phyloP scores from a whole-genome alignment of 2,329 filamentous ascomycete species.

The Scedosporium apiospermum region DNA sequence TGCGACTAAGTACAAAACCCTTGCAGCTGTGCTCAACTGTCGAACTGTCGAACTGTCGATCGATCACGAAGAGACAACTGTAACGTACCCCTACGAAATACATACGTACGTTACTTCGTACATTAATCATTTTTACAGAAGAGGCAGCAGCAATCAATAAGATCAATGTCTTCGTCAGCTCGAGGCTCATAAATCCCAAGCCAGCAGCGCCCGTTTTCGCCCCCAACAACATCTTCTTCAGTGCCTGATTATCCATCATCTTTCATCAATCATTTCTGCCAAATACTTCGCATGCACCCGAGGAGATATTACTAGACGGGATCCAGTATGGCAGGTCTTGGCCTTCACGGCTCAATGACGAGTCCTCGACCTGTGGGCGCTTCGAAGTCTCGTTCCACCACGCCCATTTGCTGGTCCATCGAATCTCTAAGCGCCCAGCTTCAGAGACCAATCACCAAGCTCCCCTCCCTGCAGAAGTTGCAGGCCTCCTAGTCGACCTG shows the following conservation, averaged over 20 bases:
- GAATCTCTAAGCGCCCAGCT: conserved; percentile 4
- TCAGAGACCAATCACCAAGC: conserved; percentile 5
- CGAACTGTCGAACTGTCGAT: no score
- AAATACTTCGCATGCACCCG: not conserved
- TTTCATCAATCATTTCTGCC: not conserved
- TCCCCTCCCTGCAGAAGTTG: not conserved
- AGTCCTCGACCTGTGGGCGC: not conserved
- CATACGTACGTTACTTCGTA: no score
- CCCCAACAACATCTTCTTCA: not conserved
- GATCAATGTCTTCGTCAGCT: no score
- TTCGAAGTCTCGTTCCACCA: not conserved
- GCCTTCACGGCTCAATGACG: not conserved
- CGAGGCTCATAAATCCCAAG: no score
- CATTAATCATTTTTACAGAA: no score
- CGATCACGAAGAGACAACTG: no score
- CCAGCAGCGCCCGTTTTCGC: not conserved
- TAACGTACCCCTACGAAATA: no score
- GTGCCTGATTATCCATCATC: not conserved
- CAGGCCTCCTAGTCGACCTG: not conserved
- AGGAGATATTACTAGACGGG: not conserved
- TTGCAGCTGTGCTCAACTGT: no score
- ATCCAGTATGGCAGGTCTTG: conserved; percentile 1
- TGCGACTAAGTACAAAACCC: no score
- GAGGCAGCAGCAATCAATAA: no score
- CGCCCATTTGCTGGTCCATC: conserved; percentile 3